phyloP scores from a whole-genome alignment of 225 moss, liverwort and hornwort genomes.

The Rhytidiadelphus loreus region DNA sequence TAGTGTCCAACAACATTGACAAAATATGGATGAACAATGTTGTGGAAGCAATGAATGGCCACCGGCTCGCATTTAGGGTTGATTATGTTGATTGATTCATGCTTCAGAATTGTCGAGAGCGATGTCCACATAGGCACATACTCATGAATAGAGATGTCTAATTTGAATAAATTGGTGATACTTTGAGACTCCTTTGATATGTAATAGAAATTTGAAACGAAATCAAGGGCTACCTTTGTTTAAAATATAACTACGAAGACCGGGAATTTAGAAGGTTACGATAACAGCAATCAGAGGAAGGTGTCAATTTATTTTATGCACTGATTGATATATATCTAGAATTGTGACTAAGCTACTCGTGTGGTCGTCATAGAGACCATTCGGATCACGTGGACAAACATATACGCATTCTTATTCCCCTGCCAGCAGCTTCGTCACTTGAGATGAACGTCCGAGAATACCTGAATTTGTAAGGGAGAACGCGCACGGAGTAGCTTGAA shows the following conservation, averaged over 20 bases:
- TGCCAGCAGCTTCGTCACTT: background rate
- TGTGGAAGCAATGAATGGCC: background rate
- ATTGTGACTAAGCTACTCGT: background rate
- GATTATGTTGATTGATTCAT: background rate
- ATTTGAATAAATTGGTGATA: background rate
- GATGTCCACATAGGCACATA: too few species aligned
- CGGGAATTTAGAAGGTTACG: background rate
- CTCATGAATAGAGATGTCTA: background rate
- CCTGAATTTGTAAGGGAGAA: constrained; percentile 11
- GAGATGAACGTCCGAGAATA: background rate
- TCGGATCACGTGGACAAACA: background rate
- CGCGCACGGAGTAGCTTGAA: constrained; percentile 17
- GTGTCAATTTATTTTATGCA: background rate
- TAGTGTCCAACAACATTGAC: background rate
- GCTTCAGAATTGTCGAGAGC: background rate
- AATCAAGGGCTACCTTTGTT: background rate
- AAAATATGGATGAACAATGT: background rate
- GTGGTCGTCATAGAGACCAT: background rate
- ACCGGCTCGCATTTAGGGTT: background rate
- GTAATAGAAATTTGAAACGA: background rate
- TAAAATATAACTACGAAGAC: background rate
- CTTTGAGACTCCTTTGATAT: background rate
- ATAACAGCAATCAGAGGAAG: background rate
- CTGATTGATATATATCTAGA: background rate
- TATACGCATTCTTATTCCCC: background rate